Percentiles rank a stretch among this genome's conserved stretches.
Conservation (phyloP, 2,329 filamentous ascomycete genomes). For the Stachybotrys chartarum region DNA sequence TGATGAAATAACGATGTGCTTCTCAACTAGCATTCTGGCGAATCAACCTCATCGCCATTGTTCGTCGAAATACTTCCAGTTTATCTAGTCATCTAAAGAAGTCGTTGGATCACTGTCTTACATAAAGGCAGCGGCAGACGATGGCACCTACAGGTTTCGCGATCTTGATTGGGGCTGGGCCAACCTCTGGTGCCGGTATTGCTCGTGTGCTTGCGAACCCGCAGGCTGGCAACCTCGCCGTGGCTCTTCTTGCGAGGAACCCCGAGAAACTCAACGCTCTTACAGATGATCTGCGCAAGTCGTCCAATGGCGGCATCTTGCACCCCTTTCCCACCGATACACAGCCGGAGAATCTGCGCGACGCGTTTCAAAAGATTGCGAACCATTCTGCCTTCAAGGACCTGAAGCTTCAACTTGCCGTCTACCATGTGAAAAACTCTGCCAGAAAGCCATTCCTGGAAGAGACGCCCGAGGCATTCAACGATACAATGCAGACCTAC, state of each 20-base stretch:
- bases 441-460: conserved; percentile 47
- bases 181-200: conserved; percentile 45
- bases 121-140: too few species aligned
- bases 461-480: conserved; percentile 43
- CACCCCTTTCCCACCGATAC: conserved; percentile 11
- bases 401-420: conserved; percentile 42
- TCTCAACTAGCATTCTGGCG: too few species aligned
- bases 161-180: conserved; percentile 44
- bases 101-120: too few species aligned
- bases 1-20: too few species aligned
- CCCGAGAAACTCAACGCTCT: conserved; percentile 17
- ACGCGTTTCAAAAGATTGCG: conserved; percentile 29
- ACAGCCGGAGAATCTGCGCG: conserved; percentile 2
- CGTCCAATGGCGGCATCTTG: conserved; percentile 27
- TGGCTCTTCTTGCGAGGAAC: conserved; percentile 11
- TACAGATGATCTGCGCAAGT: conserved; percentile 31
- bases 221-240: conserved; percentile 9
- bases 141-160: conserved; percentile 42
- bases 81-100: too few species aligned
- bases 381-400: conserved; percentile 36
- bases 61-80: too few species aligned
- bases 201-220: conserved; percentile 28
- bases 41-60: too few species aligned
- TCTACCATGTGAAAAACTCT: conserved; percentile 50
- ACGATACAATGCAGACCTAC: conserved; percentile 39